Evolutionary conservation across 2,329 filamentous ascomycete genomes (phyloP), one percentile per base, ranked within the genome.

Genomic region (Paraconiothyrium brasiliense): DNA sequence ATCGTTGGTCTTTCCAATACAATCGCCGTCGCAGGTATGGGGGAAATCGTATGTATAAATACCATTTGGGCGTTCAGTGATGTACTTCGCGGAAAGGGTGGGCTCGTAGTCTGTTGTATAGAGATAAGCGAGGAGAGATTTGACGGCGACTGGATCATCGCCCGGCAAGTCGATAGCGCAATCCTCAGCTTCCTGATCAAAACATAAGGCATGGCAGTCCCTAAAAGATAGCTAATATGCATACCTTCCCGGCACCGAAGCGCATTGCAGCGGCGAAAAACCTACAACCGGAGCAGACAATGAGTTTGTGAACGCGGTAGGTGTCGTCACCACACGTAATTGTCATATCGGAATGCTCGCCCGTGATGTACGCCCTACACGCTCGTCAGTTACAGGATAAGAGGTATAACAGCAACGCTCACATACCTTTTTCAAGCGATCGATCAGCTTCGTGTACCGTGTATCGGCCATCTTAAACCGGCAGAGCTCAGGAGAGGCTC

Each of bases 261-360:
- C 22, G 58, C 7, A 59, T 34, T 20, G 67, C 62, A 10, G 37
- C 44, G 5, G 41, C 48, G 39, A 71, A 67, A 49, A 67, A 68
- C 2, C 47, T 56, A 5, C 51, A 61, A 10, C 27, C 57, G 5
- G 41, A 20, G 44, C 64, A 69, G 11, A 70, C 59, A 2, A 70
- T 60, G 0, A 32, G 35, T 50, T 66, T 68, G 54, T 71, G 68
- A 16, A 65, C 64, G 14, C 59, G 61, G 49, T 62, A 65, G 0
- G 32, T 46, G 13, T 63, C 48, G 0, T 27, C 11, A 4, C 54
- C 50, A 30, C 65, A 71, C 0, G 47, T 66, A 32, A 69, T 67
- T 1, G 32, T 57, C 4, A 69, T 52, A 35, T 69, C 68, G 4
- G 60, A 61, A 30, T 64, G 60, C 16, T 22, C 14, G 9, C 51